phyloP scores from a whole-genome alignment of 306 rosid species.

The Sicyos baderoa region DNA sequence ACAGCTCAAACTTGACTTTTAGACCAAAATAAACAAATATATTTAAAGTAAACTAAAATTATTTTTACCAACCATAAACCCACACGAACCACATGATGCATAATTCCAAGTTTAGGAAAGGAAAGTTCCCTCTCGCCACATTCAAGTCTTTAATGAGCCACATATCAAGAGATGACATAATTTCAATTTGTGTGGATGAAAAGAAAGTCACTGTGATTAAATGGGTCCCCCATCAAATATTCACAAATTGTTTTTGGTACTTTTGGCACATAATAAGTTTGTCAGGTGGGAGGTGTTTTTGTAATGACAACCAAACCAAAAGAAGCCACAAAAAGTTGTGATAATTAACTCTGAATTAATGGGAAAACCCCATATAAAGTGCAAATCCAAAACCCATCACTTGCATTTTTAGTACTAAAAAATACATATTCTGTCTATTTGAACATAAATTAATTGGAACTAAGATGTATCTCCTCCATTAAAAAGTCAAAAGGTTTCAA shows the following conservation, averaged over 20 bases:
- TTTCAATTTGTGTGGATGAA: conserved; percentile 11
- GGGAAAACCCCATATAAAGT: background rate
- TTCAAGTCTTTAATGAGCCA: background rate
- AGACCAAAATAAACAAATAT: background rate
- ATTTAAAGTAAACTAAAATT: too few species aligned
- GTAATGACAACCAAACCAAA: background rate
- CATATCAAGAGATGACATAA: conserved; percentile 3
- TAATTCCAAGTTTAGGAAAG: background rate
- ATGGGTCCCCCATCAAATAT: conserved; percentile 15
- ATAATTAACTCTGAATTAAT: background rate
- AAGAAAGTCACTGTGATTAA: conserved; percentile 1
- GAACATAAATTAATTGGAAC: too few species aligned
- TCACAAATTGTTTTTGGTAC: too few species aligned
- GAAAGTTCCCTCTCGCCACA: conserved; percentile 7
- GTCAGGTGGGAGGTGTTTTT: conserved; percentile 12
- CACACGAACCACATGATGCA: background rate
- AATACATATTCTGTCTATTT: too few species aligned
- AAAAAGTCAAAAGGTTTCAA: too few species aligned
- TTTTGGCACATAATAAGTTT: background rate
- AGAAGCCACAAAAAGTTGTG: background rate
- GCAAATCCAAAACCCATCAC: background rate
- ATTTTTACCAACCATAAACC: background rate
- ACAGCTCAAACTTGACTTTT: background rate
- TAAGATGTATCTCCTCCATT: too few species aligned
- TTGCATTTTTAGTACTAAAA: too few species aligned